Evolutionary conservation across 2,329 filamentous ascomycete species (phyloP).

Genomic region (Metarhizium anisopliae): DNA sequence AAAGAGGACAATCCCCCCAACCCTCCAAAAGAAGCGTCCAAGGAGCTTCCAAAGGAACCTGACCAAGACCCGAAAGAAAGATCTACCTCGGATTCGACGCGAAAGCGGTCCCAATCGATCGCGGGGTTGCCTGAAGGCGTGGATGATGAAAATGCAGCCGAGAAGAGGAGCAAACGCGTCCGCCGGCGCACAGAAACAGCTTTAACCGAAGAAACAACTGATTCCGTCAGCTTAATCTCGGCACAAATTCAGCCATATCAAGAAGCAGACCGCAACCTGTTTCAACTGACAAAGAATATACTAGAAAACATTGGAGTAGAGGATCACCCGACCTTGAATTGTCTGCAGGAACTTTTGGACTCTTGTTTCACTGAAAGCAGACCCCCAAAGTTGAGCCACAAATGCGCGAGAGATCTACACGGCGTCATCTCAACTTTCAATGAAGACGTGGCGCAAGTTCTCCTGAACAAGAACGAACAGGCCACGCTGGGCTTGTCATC

Average conservation of each 20-base stretch:
- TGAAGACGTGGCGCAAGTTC: slow-evolving; percentile 42
- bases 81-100: slow-evolving; percentile 32
- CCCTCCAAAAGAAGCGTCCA: slow-evolving; percentile 14
- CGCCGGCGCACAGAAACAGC: slow-evolving; percentile 43
- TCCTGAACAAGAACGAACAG: slow-evolving; percentile 44
- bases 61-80: slow-evolving; percentile 23
- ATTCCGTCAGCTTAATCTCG: slow-evolving; percentile 42
- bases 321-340: slow-evolving; percentile 35
- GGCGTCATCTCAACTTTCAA: slow-evolving; percentile 39
- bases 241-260: slow-evolving; percentile 49
- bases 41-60: slow-evolving; percentile 18
- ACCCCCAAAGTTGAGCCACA: slow-evolving; percentile 35
- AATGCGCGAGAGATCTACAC: slow-evolving; percentile 40
- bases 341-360: slow-evolving; percentile 41
- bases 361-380: slow-evolving; percentile 43
- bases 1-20: slow-evolving; percentile 17
- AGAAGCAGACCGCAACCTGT: slow-evolving; percentile 46
- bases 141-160: slow-evolving; percentile 48
- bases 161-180: slow-evolving; percentile 58
- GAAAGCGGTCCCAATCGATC: slow-evolving; percentile 54
- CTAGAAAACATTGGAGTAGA: slow-evolving; percentile 46
- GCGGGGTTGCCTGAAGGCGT: slow-evolving; percentile 47
- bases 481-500: slow-evolving; percentile 46
- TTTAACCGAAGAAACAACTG: slow-evolving; percentile 41
- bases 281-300: slow-evolving; percentile 45